These are phyloP conservation scores for Capsicum chinense DNA, from an alignment of 257 asterid species.

Conservation along the genomic window DNA sequence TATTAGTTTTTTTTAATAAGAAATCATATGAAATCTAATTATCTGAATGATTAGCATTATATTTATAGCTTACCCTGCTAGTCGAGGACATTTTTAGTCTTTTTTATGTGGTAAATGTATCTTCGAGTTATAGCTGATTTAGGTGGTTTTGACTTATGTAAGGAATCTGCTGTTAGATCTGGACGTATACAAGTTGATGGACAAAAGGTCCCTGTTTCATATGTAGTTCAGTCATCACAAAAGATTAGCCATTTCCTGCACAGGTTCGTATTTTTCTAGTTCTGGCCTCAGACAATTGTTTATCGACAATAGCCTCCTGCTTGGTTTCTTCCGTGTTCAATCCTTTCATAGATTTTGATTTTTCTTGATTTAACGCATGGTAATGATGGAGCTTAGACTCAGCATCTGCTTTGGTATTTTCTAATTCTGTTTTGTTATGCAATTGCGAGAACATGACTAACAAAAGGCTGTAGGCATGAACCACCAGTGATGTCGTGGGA, in stretches of 20 bases:
- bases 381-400: constrained; percentile 5
- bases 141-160: constrained; percentile 29
- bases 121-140: neutral
- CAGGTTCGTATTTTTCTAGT: constrained; percentile 53
- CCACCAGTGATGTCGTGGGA: constrained; percentile 93
- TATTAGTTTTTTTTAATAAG: no score
- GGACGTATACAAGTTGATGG: constrained; percentile 98
- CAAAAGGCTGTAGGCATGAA: constrained; percentile 92
- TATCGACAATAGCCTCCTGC: neutral
- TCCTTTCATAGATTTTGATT: constrained; percentile 4
- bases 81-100: neutral
- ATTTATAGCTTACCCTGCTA: no score
- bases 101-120: neutral
- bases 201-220: constrained; percentile 64
- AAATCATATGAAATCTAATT: no score
- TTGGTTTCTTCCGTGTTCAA: constrained; percentile 23
- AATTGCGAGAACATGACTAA: constrained; percentile 50
- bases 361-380: constrained; percentile 16
- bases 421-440: constrained; percentile 25
- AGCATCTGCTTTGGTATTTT: neutral
- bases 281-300: constrained; percentile 16
- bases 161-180: constrained; percentile 87
- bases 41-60: no score
- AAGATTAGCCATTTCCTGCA: constrained; percentile 93
- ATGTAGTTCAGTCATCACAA: constrained; percentile 75